Evolutionary conservation across 2,329 filamentous ascomycete species (phyloP), one percentile per base, ranked within the genome.

Genomic region (Fusarium cyanostomum): DNA sequence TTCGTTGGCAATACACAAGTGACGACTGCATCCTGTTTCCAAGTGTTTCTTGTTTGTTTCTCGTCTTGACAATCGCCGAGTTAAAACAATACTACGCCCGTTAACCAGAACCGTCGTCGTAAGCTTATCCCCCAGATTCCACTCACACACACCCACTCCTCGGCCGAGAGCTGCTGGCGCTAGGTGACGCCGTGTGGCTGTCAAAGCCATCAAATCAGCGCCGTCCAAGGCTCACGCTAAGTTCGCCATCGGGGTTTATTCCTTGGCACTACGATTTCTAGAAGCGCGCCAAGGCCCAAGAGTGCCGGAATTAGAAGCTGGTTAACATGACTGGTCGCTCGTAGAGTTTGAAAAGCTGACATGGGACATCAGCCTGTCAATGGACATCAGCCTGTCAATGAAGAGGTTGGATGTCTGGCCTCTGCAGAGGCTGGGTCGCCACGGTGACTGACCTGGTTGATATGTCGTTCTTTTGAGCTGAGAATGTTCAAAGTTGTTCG

Each of bases 1-100:
- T 26, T 51, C 30, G 51, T 56, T 28, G 35, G 46, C 45, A 45
- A 64, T 64, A 64, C 34, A 64, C 41, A 57, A 64, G 61, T 62
- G 61, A 57, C 30, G 59, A 37, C 38, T 51, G 42, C 12, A 31
- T 16, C 7, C n/a, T 31, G 9, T 31, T 6, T 42, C 8, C 21
- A 21, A 21, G 21, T 8, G 18, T 11, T 35, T 35, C 8, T n/a
- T n/a, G n/a, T n/a, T n/a, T n/a, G n/a, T n/a, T n/a, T 34, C 10
- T 9, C 35, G 35, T 34, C 38, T 7, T 46, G 12, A 44, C 30
- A 35, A 35, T 15, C 33, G 13, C 39, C 8, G 21, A 21, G 21
- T 21, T 21, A 4, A 21, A 21, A 6, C 6, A 6, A 21, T 21
- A 21, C 4, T 21, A 21, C 21, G 21, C 21, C 21, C 21, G 6